Base-by-base conservation (phyloP, 257 asterid genomes). In the Gentiana macrophylla region DNA sequence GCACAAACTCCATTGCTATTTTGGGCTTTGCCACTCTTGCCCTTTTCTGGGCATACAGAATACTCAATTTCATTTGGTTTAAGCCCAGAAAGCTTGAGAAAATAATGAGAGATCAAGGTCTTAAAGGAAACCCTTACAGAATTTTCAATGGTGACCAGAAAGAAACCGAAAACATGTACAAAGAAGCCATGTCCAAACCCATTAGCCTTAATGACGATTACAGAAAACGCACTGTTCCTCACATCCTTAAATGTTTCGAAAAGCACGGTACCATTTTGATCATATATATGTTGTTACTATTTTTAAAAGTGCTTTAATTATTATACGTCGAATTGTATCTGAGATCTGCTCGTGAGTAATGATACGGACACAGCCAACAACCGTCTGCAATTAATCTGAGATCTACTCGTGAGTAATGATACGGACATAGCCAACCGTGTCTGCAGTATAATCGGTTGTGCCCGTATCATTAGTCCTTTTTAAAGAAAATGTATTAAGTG, bases 51-150 rank as follows among this genome's bases (percentile, higher is more conserved):
- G 50, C 49, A 10, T 60, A 60, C 3, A 37, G 43, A 10, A 1
- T 60, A 2, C 1, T 60, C 6, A 49, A 60, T 12, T 49, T 45
- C 24, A 48, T n/a, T 2, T 60, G 64, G 64, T 10, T 60, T n/a
- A 60, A 34, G 13, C 64, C 64, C 36, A 60, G 49, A 36, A 49
- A 15, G 64, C 51, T 48, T 37, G 64, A 60, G 35, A 60, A 11
- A 38, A 33, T 49, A 15, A 35, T 60, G 3, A 60, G 64, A 47
- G 35, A 45, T 6, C 56, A 60, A 49, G 64, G 64, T 5, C 50
- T 60, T 49, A 60, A 60, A 13, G 64, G 64, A 8, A 60, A 60
- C 24, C 56, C 64, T 13, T 60, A 60, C 46, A 49, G 46, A 55
- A 46, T 60, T 4, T 37, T 60, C 32, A 41, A 5, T 0, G 64